Evolutionary conservation across 2,329 filamentous ascomycete species (phyloP), one percentile per base, ranked within the genome.

Genomic region (Fusarium mangiferae): DNA sequence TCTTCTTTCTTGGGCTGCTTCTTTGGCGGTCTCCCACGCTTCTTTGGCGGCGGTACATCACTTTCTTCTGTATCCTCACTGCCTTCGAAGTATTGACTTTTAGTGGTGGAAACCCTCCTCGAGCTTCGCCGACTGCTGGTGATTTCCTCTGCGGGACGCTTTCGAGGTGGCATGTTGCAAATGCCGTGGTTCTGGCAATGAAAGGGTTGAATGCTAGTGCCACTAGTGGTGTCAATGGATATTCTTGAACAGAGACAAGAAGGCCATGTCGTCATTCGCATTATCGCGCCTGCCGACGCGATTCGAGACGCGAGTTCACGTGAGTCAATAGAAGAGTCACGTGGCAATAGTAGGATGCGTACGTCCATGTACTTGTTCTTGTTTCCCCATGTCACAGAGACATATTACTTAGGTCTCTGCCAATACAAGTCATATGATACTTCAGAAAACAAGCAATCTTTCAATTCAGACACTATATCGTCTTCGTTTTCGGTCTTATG

Each of bases 11-110:
- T 68, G 9, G 52, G 58, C 15, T 52, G 52, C 39, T 73, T 78
- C 68, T 77, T 81, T 1, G 73, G 41, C 14, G 79, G 76, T 38
- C 73, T 68, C 36, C 77, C 78, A 18, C 75, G 78, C 58, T 77
- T 82, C 65, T 77, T 82, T 64, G 74, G 79, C 9, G 77, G 73
- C 20, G 73, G 77, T 18, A 68, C 77, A n/a, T 79, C 74, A n/a
- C 60, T 72, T 11, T 73, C 72, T 11, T 78, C 70, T 12, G 70
- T 66, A 44, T 66, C 73, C 36, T 70, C 56, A 44, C 62, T 73
- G 57, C 68, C 78, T 65, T 88, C 87, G 75, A 89, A 89, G 77
- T 89, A 90, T 24, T 80, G 81, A 80, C 87, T 89, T 81, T 84
- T 89, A 33, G 83, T 84, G 77, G 81, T 84, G 24, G 83, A 83